phyloP scores from a whole-genome alignment of 441 rosid genomes.

The Erodium moschatum region DNA sequence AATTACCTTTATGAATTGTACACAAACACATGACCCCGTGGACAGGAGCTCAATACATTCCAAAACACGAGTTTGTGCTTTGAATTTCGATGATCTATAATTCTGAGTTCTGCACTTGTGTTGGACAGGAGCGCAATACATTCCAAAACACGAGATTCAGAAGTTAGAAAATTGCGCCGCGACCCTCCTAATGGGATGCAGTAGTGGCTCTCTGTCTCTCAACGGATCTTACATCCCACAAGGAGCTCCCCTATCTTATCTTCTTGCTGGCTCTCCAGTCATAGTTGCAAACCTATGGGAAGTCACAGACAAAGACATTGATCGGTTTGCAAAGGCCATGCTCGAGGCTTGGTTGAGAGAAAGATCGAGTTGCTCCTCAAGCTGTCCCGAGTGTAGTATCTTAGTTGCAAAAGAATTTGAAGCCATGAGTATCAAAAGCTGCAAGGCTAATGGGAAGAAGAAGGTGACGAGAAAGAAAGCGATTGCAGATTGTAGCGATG shows the following conservation, averaged over 20 bases:
- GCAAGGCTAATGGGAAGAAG: conserved; percentile 39
- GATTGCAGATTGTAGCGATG: conserved; percentile 17
- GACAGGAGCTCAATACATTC: conserved; percentile 70
- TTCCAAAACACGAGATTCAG: conserved; percentile 55
- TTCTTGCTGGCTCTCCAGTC: conserved; percentile 75
- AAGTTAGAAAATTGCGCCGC: conserved; percentile 75
- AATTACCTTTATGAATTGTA: too few species aligned
- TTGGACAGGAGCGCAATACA: conserved; percentile 64
- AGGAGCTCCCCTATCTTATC: conserved; percentile 68
- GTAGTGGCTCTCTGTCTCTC: conserved; percentile 68
- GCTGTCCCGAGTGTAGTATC: conserved; percentile 41
- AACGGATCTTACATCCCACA: conserved; percentile 71
- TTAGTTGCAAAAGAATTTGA: conserved; percentile 49
- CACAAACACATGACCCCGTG: not conserved
- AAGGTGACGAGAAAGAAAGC: conserved; percentile 33
- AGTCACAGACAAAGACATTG: conserved; percentile 89
- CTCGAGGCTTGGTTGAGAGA: conserved; percentile 72
- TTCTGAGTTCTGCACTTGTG: not conserved
- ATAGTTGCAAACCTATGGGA: conserved; percentile 88
- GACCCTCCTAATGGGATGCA: conserved; percentile 61
- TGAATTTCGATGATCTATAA: too few species aligned
- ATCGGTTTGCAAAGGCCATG: conserved; percentile 77
- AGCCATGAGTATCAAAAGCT: conserved; percentile 36
- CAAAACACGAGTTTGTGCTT: conserved; percentile 48
- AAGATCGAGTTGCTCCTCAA: conserved; percentile 36